Base-by-base conservation (phyloP, 192 early-diverging fungal genomes). In the Lunasporangiospora selenospora region DNA sequence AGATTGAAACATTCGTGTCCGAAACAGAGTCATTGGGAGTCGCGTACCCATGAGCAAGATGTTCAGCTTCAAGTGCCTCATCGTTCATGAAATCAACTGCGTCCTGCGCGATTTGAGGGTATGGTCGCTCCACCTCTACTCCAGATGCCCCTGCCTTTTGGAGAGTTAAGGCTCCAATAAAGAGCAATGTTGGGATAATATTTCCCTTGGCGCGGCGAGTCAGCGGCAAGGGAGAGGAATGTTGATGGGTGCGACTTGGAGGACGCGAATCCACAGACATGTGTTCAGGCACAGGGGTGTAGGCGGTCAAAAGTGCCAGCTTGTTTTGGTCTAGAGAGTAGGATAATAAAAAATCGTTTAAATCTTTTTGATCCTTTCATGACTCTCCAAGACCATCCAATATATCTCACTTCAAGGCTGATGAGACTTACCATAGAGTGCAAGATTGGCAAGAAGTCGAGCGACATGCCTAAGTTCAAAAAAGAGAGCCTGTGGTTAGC, bases 371-470 rank as follows among this genome's bases (percentile, higher is more conserved):
- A 36, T 21, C 40, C 12, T 50, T 58, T 54, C n/a, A 66, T 50
- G 37, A 24, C 29, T 23, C 15, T 18, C 9, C 58, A 31, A 70
- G 69, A 64, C 18, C 21, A 32, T 6, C 46, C 30, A 11, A 26
- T 57, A 19, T 73, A 73, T 34, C 46, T 62, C 13, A 70, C 57
- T 78, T 13, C 13, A 13, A 16, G 40, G 29, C 8, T 51, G n/a
- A 53, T 16, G 4, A 31, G 19, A 6, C 77, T 51, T 75, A 82
- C 81, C 78, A 67, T 86, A 83, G 27, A 83, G 53, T 11, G 82
- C 77, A 10, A 86, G 64, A 38, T 86, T 86, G 7, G 84, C 84
- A 32, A 86, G 43, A 21, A 77, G 66, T 19, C 84, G 64, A 41
- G 80, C 84, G 19, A 83, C 67, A 69, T 86, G 84, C 33, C 80